Evolutionary conservation across 176 grass and related monocot genomes (phyloP).

Genomic region (Tillandsia leiboldiana): DNA sequence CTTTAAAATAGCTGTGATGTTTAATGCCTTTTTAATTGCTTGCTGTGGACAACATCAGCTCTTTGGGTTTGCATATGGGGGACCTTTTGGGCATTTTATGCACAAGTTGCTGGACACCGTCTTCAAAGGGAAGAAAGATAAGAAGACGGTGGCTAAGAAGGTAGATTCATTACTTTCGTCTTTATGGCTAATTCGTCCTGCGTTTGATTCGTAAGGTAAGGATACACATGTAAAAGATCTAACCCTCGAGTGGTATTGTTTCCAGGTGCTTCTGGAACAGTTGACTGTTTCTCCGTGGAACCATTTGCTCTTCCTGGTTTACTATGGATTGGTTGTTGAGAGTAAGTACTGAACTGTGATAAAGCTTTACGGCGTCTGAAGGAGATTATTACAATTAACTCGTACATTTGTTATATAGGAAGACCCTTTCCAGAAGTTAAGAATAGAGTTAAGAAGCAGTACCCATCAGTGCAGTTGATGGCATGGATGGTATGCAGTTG

Average conservation of each 20-base stretch:
- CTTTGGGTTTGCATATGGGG: slow-evolving; percentile 77
- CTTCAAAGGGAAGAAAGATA: slow-evolving; percentile 85
- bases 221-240: too few relatives aligned
- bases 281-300: slow-evolving; percentile 72
- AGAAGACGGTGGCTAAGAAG: slow-evolving; percentile 88
- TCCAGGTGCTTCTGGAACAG: slow-evolving; percentile 80
- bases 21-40: too few relatives aligned
- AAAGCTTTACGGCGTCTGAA: neutral
- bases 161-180: slow-evolving; percentile 24
- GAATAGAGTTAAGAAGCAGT: slow-evolving; percentile 62
- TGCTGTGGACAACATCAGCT: slow-evolving; percentile 21
- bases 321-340: slow-evolving; percentile 84
- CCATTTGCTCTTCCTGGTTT: slow-evolving; percentile 74
- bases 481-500: slow-evolving; percentile 66
- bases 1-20: too few relatives aligned
- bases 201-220: neutral
- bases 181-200: neutral
- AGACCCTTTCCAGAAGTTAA: slow-evolving; percentile 66
- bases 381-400: neutral
- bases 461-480: slow-evolving; percentile 79
- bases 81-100: slow-evolving; percentile 76
- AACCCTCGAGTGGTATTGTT: slow-evolving; percentile 9
- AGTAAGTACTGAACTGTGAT: slow-evolving; percentile 48
- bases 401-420: slow-evolving; percentile 32
- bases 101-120: slow-evolving; percentile 79